Conservation (phyloP, 352 stramenopile genomes). For the Globisporangium echinulatum region DNA sequence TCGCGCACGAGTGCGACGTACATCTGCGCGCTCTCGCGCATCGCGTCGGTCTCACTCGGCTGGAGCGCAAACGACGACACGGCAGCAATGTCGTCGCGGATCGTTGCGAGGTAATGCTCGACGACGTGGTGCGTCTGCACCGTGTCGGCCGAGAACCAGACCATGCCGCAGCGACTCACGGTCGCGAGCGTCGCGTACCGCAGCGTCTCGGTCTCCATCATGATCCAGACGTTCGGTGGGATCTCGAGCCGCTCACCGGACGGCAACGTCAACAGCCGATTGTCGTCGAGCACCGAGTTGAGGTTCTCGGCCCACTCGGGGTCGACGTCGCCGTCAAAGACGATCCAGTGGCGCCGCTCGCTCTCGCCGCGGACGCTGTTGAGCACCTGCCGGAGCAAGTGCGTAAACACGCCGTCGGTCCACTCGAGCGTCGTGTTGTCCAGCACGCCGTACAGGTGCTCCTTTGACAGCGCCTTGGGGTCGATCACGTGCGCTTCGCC, state of each 20-base stretch:
- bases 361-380: slow-evolving; percentile 97
- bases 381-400: slow-evolving; percentile 93
- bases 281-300: slow-evolving; percentile 99
- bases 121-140: slow-evolving; percentile 92
- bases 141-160: slow-evolving; percentile 98
- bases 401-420: slow-evolving; percentile 99
- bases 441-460: slow-evolving; percentile 97
- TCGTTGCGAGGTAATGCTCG: slow-evolving; percentile 76
- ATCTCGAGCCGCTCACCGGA: slow-evolving; percentile 98
- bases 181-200: slow-evolving; percentile 98
- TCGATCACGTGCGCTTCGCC: slow-evolving; percentile 98
- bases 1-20: slow-evolving; percentile 59
- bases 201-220: slow-evolving; percentile 99
- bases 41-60: slow-evolving; percentile 49
- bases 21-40: slow-evolving; percentile 57
- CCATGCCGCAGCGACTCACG: slow-evolving; percentile 99
- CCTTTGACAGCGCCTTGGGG: slow-evolving; percentile 98
- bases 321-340: slow-evolving; percentile 99
- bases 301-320: slow-evolving; percentile 99
- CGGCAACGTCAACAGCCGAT: slow-evolving; percentile 98
- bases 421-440: slow-evolving; percentile 99
- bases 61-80: slow-evolving; percentile 65
- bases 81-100: slow-evolving; percentile 55
- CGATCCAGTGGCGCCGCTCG: slow-evolving; percentile 96
- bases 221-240: slow-evolving; percentile 98